Percentiles rank a stretch among this genome's conserved stretches.
Conservation (phyloP, 129 eudicot genomes). For the Pulicaria dysenterica region DNA sequence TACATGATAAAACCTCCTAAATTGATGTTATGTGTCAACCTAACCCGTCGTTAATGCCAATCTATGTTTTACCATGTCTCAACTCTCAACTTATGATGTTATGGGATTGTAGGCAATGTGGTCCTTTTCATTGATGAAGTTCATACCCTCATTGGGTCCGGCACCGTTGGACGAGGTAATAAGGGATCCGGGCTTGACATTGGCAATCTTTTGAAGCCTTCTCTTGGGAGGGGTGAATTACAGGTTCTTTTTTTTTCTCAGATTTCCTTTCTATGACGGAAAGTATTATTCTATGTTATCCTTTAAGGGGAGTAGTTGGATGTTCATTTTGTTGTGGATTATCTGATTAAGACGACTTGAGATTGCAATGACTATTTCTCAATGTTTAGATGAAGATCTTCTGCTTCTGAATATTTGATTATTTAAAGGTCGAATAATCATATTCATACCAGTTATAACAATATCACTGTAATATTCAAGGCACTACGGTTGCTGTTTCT, state of each 20-base stretch:
- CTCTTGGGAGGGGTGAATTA: conserved; percentile 89
- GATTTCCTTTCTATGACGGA: background rate
- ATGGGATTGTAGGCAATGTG: conserved; percentile 64
- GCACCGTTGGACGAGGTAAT: conserved; percentile 82
- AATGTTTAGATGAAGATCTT: background rate
- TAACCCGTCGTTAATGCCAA: too few relatives aligned
- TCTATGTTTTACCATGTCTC: conserved; percentile 16
- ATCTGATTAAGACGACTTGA: background rate
- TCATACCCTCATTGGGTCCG: conserved; percentile 82
- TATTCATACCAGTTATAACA: background rate
- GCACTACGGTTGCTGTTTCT: too few relatives aligned
- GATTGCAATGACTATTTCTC: background rate
- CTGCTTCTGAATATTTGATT: background rate
- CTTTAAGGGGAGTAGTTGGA: background rate
- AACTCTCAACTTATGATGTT: conserved; percentile 17
- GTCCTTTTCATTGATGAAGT: conserved; percentile 90
- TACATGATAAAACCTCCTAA: background rate
- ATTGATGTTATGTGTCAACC: background rate
- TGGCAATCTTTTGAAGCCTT: conserved; percentile 81
- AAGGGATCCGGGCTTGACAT: conserved; percentile 88
- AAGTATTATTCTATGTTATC: background rate
- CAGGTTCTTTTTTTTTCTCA: conserved; percentile 52
- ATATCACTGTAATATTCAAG: background rate
- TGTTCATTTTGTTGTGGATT: background rate
- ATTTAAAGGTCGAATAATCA: background rate